Evolutionary conservation across 352 stramenopile genomes (phyloP).

Genomic region (Pythium chondricola): DNA sequence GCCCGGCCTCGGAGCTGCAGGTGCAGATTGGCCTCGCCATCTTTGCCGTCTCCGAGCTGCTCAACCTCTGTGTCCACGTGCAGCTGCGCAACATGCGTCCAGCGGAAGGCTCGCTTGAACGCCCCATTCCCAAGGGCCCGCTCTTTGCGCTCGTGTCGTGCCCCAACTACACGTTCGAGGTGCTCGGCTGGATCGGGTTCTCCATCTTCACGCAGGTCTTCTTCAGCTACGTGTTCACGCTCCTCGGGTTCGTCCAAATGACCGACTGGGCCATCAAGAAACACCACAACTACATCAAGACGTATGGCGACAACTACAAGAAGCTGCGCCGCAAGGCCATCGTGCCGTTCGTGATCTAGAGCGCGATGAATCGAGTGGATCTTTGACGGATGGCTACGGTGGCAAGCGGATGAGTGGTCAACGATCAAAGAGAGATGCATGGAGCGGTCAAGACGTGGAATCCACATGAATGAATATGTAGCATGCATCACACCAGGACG

Average conservation of each 20-base stretch:
- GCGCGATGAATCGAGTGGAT: no score
- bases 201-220: slow-evolving; percentile 81
- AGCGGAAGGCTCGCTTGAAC: slow-evolving; percentile 64
- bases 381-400: no score
- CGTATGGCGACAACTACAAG: slow-evolving; percentile 83
- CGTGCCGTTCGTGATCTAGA: slow-evolving; percentile 80
- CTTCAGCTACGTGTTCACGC: slow-evolving; percentile 80
- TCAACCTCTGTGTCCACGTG: slow-evolving; percentile 84
- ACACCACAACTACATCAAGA: slow-evolving; percentile 84
- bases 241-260: slow-evolving; percentile 86
- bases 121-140: slow-evolving; percentile 57
- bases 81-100: slow-evolving; percentile 77
- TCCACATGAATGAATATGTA: no score
- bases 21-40: slow-evolving; percentile 49
- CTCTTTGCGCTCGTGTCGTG: slow-evolving; percentile 85
- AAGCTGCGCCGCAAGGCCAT: slow-evolving; percentile 83
- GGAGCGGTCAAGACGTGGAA: no score
- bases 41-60: slow-evolving; percentile 66
- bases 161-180: slow-evolving; percentile 90
- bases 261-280: slow-evolving; percentile 87
- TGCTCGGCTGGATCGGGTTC: slow-evolving; percentile 86
- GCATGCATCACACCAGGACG: no score
- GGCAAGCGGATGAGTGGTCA: no score
- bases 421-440: no score
- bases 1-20: slow-evolving; percentile 41